Percentiles rank a stretch among this genome's conserved stretches.
Conservation (phyloP, 208 protist species). For the Crithidia mellificae region DNA sequence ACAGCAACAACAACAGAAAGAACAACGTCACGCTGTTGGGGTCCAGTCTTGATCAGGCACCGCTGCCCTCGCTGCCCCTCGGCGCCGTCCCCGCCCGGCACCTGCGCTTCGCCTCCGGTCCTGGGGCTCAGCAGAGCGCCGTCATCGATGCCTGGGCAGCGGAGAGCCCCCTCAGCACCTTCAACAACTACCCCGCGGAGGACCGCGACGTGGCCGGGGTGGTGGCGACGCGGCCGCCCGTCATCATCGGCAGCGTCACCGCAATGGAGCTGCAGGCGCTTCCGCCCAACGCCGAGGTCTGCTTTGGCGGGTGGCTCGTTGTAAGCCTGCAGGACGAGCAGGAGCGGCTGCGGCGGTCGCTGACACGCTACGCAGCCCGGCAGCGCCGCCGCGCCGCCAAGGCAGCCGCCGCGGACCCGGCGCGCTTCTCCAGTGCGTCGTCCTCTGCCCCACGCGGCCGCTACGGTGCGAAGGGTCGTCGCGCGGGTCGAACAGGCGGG, state of each 20-base stretch:
- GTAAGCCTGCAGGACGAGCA: conserved; percentile 70
- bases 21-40: background rate
- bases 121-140: conserved; percentile 3
- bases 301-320: conserved; percentile 64
- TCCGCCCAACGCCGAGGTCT: conserved; percentile 59
- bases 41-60: background rate
- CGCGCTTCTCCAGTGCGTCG: conserved; percentile 35
- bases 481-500: background rate
- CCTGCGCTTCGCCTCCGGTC: conserved; percentile 17
- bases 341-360: conserved; percentile 39
- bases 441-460: conserved; percentile 7
- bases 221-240: conserved; percentile 31
- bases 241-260: conserved; percentile 60
- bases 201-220: conserved; percentile 36
- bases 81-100: conserved; percentile 1
- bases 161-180: conserved; percentile 22
- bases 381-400: conserved; percentile 16
- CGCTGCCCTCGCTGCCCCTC: conserved; percentile 16
- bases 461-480: background rate
- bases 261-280: conserved; percentile 55
- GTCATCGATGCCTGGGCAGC: conserved; percentile 12
- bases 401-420: conserved; percentile 10
- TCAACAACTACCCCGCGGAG: conserved; percentile 43
- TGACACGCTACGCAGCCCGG: conserved; percentile 30
- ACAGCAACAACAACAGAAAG: too few species aligned